These are phyloP conservation scores for Lentinus brumalis DNA, from an alignment of 768 basidiomycete species.

Conservation along the genomic window DNA sequence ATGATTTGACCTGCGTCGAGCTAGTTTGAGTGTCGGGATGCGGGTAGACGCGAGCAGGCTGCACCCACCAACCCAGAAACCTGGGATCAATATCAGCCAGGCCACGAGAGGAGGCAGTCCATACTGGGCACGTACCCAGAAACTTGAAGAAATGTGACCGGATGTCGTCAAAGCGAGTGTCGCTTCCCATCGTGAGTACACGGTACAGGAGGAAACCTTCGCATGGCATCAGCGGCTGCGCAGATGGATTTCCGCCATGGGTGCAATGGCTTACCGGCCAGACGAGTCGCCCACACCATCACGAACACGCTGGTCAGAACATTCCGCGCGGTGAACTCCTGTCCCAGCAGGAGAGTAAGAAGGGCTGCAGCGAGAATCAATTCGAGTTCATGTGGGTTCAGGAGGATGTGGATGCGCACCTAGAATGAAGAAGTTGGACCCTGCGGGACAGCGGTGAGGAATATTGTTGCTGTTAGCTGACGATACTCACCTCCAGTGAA, in stretches of 20 bases:
- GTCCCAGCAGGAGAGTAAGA: slow-evolving; percentile 61
- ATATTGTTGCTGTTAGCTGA: background rate
- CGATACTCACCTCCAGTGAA: slow-evolving; percentile 53
- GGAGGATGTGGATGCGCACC: slow-evolving; percentile 33
- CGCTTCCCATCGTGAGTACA: slow-evolving; percentile 68
- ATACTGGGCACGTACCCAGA: slow-evolving; percentile 39
- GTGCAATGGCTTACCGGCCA: slow-evolving; percentile 44
- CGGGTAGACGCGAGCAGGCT: background rate
- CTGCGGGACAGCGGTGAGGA: slow-evolving; percentile 26
- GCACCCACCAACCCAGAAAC: slow-evolving; percentile 55
- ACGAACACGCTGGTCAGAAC: slow-evolving; percentile 58
- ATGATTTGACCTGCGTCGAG: slow-evolving; percentile 49
- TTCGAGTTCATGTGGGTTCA: too few relatives aligned
- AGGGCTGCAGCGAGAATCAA: slow-evolving; percentile 41
- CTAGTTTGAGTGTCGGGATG: background rate
- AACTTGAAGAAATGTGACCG: slow-evolving; percentile 67
- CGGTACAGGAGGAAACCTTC: slow-evolving; percentile 66
- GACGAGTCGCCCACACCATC: slow-evolving; percentile 66
- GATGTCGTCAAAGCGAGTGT: slow-evolving; percentile 69
- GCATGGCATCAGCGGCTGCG: background rate
- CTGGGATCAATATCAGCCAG: slow-evolving; percentile 27
- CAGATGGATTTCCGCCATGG: background rate
- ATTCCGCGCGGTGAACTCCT: slow-evolving; percentile 61
- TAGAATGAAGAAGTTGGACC: slow-evolving; percentile 69
- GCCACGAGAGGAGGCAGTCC: background rate